These are phyloP conservation scores for Penicillium mononematosum DNA, from an alignment of 495 filamentous ascomycete species.

Conservation along the genomic window DNA sequence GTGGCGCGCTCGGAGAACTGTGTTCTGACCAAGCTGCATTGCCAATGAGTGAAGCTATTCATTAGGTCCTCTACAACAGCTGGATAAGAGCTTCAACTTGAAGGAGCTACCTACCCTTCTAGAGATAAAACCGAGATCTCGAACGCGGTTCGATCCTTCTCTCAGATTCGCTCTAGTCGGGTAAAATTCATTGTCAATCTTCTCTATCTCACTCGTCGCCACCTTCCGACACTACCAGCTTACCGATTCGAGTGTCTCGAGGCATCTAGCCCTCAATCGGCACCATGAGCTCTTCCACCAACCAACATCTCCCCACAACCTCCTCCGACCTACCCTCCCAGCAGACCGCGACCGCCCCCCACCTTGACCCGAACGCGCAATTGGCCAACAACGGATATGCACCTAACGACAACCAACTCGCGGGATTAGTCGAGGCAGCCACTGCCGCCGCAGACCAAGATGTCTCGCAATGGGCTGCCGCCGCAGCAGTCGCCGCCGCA, in stretches of 20 bases:
- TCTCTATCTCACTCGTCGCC: neutral
- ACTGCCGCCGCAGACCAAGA: slow-evolving; percentile 54
- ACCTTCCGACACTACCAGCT: slow-evolving; percentile 6
- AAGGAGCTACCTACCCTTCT: neutral
- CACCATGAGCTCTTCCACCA: slow-evolving; percentile 37
- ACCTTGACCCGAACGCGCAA: slow-evolving; percentile 38
- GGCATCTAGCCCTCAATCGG: slow-evolving; percentile 2
- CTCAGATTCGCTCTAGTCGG: neutral
- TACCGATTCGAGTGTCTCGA: neutral
- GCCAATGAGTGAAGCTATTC: neutral
- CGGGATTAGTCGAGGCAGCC: slow-evolving; percentile 53
- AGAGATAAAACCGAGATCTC: neutral
- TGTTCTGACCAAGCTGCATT: neutral
- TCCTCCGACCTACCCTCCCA: slow-evolving; percentile 31
- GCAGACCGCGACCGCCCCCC: slow-evolving; percentile 27
- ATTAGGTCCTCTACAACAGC: neutral
- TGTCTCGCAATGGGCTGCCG: slow-evolving; percentile 44
- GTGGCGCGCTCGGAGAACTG: slow-evolving; percentile 5
- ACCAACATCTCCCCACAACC: slow-evolving; percentile 36
- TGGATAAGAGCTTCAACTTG: slow-evolving; percentile 2
- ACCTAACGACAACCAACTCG: slow-evolving; percentile 50
- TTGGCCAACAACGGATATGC: slow-evolving; percentile 36
- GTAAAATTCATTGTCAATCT: neutral
- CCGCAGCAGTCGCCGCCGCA: slow-evolving; percentile 37
- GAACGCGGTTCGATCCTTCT: neutral